Conservation (phyloP, 441 rosid genomes). For the Macaranga tanarius region DNA sequence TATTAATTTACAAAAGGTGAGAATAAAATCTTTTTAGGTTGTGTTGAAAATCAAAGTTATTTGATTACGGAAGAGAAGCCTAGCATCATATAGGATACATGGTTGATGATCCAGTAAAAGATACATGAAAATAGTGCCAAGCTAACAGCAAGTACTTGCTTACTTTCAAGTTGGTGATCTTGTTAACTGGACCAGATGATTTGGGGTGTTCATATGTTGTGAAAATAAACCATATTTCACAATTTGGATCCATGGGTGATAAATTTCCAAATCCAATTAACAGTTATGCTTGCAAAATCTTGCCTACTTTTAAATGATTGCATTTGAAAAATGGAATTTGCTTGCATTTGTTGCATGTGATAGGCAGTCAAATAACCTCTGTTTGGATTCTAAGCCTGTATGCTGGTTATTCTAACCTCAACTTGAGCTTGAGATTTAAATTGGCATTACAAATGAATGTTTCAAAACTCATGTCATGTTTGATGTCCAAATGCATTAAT, state of each 20-base stretch:
- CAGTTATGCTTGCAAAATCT: neutral
- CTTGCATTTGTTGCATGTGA: too few relatives aligned
- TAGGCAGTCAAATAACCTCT: too few relatives aligned
- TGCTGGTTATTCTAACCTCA: too few relatives aligned
- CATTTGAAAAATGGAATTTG: neutral
- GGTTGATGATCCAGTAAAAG: neutral
- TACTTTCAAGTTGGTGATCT: neutral
- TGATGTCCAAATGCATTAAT: neutral
- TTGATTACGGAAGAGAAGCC: neutral
- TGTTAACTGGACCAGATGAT: neutral
- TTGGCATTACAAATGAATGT: neutral
- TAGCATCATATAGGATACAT: neutral
- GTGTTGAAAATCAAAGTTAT: neutral
- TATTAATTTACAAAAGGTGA: neutral
- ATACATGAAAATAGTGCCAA: neutral
- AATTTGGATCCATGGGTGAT: neutral
- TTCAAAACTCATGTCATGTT: neutral
- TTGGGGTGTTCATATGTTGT: neutral
- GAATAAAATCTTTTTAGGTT: neutral
- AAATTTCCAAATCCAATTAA: neutral
- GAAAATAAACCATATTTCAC: neutral
- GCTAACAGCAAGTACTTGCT: neutral
- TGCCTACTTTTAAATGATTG: neutral
- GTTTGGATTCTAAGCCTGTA: neutral
- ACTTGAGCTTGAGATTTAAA: neutral